Evolutionary conservation across 257 asterid genomes (phyloP), one percentile per base, ranked within the genome.

Genomic region (Nicotiana attenuata): DNA sequence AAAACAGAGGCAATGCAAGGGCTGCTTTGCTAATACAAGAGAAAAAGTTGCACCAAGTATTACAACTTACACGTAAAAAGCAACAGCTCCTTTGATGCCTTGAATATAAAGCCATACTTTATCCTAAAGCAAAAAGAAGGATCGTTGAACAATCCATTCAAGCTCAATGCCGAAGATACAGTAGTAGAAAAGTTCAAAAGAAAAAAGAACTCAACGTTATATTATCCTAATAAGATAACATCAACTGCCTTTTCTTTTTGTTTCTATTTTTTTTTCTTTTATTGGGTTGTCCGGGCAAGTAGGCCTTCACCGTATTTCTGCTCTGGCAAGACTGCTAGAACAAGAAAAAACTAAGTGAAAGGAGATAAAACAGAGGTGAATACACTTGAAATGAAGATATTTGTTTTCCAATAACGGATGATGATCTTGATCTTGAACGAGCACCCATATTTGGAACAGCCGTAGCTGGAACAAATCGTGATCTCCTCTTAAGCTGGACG

Each of bases 321-420:
- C 45, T 52, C 56, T 60, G n/a, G 10, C 76, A 31, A n/a, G 76
- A 26, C 33, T 11, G 13, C 57, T 78, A 79, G 80, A 83, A 28
- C 50, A 83, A 29, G 68, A 50, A 83, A 52, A 83, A 61, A 61
- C 61, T 2, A 4, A 56, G 41, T 1, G 57, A 61, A 31, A 76
- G 29, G n/a, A 53, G 69, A 63, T 50, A 33, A 75, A 52, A n/a
- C 78, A 81, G 76, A 63, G 82, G 65, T 52, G 73, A 80, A 33
- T 3, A 81, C 20, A 63, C 11, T 47, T 71, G 80, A 26, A 80
- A 61, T 50, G 50, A 17, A 65, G 84, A 84, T 16, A 56, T 47
- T 63, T 80, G 65, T 63, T 75, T 59, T 16, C 56, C 73, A n/a
- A 35, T 63, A 71, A 57, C 31, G 14, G 82, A 53, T 53, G 84